A percentile compares a stretch with the other conserved stretches of the same genome.
Evolutionary conservation across 257 asterid genomes (phyloP).

Genomic region (Solanum bulbocastanum): DNA sequence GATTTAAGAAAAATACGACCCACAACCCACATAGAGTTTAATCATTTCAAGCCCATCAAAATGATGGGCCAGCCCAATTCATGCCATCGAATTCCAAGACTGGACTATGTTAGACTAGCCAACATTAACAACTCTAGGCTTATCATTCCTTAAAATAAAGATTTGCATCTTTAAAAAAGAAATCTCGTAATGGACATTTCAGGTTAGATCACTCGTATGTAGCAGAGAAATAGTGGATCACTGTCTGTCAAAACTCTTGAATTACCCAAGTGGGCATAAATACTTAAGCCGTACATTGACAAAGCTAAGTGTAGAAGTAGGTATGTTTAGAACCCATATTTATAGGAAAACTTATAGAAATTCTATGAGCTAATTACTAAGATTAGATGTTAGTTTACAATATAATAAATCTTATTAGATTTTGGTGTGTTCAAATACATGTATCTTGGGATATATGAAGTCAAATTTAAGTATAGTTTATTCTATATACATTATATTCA

Average conservation of each 20-base stretch:
- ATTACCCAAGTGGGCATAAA: background rate
- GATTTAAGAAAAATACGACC: too few species aligned
- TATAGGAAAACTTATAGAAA: background rate
- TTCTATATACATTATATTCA: too few species aligned
- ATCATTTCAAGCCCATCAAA: background rate
- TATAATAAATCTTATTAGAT: too few species aligned
- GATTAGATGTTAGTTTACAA: too few species aligned
- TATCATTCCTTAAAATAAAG: background rate
- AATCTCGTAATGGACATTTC: background rate
- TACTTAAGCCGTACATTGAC: background rate
- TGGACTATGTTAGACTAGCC: background rate
- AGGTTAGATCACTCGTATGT: background rate
- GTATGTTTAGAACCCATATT: background rate
- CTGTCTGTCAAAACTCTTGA: background rate
- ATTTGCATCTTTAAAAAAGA: background rate
- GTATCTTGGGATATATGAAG: too few species aligned
- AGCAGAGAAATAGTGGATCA: background rate
- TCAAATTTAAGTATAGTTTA: too few species aligned
- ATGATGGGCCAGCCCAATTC: background rate
- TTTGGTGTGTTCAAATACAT: too few species aligned
- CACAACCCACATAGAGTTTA: background rate
- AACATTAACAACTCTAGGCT: background rate
- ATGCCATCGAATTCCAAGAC: background rate
- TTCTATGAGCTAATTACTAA: too few species aligned
- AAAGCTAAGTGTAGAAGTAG: background rate